Percentiles rank a stretch among this genome's conserved stretches.
Conservation (phyloP, 176 grass and related monocot species). For the Cymbopogon citratus region DNA sequence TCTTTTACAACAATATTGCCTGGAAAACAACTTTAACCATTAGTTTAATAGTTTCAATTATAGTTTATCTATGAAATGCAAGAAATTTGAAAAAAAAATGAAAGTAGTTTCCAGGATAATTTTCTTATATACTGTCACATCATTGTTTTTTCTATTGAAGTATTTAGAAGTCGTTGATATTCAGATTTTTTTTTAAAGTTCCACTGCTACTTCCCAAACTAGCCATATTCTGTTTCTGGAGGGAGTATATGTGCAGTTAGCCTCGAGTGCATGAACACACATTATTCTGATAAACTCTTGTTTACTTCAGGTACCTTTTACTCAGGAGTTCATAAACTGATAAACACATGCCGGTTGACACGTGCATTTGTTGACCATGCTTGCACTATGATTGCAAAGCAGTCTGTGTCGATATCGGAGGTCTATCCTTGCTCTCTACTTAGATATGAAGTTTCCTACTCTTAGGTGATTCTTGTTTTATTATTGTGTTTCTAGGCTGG, state of each 20-base stretch:
- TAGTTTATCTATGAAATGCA: background rate
- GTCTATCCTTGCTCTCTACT: slow-evolving; percentile 27
- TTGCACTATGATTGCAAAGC: slow-evolving; percentile 42
- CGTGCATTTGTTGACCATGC: slow-evolving; percentile 48
- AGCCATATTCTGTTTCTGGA: background rate
- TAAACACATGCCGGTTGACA: slow-evolving; percentile 61
- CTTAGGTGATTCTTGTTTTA: background rate
- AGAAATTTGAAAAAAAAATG: too few species aligned
- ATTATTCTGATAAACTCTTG: slow-evolving; percentile 11
- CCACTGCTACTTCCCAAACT: background rate
- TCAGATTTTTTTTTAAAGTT: background rate
- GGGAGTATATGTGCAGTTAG: background rate
- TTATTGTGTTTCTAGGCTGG: background rate
- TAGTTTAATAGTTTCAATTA: background rate
- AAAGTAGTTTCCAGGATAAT: background rate
- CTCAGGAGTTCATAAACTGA: slow-evolving; percentile 65
- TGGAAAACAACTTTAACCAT: background rate
- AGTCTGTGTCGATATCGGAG: slow-evolving; percentile 68
- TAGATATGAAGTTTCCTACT: slow-evolving; percentile 16
- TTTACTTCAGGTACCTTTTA: slow-evolving; percentile 52
- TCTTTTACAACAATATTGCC: background rate
- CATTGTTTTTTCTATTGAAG: background rate
- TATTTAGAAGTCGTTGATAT: background rate
- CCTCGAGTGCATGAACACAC: background rate
- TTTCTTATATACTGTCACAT: background rate